A percentile compares a stretch with the other conserved stretches of the same genome.
Conservation (phyloP, 352 stramenopile genomes). For the Phytophthora colocasiae region DNA sequence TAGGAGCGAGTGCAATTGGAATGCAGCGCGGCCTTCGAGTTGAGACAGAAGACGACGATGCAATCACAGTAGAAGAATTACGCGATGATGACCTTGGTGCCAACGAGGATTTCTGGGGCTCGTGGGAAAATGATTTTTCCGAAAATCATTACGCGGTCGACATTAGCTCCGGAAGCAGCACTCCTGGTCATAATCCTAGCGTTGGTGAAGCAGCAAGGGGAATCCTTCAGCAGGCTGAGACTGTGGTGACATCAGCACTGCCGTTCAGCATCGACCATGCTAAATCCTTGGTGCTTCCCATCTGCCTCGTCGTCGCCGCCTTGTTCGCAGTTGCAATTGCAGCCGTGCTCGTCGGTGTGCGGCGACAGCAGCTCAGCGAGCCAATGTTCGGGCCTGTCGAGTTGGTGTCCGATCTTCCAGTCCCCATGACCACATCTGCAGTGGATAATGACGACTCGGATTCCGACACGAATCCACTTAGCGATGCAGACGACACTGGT, state of each 20-base stretch:
- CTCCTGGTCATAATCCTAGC: not conserved
- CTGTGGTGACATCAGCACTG: conserved; percentile 18
- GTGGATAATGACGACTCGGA: not conserved
- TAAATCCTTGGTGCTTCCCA: conserved; percentile 15
- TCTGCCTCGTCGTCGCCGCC: conserved; percentile 11
- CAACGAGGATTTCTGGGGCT: conserved; percentile 23
- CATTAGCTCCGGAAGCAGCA: conserved; percentile 4
- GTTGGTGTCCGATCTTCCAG: conserved; percentile 38
- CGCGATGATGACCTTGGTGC: conserved; percentile 30
- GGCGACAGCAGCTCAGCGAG: conserved; percentile 39
- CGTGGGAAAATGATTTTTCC: conserved; percentile 3
- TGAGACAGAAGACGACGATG: conserved; percentile 8
- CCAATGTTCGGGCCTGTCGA: conserved; percentile 35
- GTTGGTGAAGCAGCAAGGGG: conserved; percentile 15
- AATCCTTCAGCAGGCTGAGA: conserved; percentile 22
- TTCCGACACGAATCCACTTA: not conserved
- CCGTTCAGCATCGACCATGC: conserved; percentile 18
- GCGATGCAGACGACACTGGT: conserved; percentile 17
- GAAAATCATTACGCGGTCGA: conserved; percentile 8
- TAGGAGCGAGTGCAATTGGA: conserved; percentile 9
- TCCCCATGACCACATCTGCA: conserved; percentile 32
- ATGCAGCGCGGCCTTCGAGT: conserved; percentile 16
- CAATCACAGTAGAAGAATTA: conserved; percentile 3
- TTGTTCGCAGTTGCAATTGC: conserved; percentile 26
- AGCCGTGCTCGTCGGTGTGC: conserved; percentile 32